Evolutionary conservation across 2,329 filamentous ascomycete genomes (phyloP).

Genomic region (Penicillium occitanis): DNA sequence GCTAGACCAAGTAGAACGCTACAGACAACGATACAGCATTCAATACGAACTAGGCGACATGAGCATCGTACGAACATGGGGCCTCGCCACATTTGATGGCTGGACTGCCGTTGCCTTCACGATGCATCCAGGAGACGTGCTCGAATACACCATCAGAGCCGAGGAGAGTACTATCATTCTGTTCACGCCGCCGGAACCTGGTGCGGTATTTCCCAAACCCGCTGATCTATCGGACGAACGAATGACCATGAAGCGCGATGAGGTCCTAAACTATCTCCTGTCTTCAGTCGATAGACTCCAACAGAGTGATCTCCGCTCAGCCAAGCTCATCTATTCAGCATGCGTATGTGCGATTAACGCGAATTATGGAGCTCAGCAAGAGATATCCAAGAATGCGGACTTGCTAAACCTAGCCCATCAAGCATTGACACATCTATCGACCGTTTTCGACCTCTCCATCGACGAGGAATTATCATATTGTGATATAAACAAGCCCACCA

Average conservation of each 20-base stretch:
- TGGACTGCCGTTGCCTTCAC: constrained; percentile 52
- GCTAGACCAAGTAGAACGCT: constrained; percentile 33
- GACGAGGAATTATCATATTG: constrained; percentile 36
- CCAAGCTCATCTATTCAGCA: constrained; percentile 38
- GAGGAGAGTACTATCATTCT: constrained; percentile 46
- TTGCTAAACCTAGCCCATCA: constrained; percentile 29
- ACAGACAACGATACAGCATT: constrained; percentile 49
- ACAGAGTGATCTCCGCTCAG: constrained; percentile 26
- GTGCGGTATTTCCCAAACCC: constrained; percentile 20
- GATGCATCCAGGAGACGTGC: constrained; percentile 57
- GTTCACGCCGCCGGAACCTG: constrained; percentile 31
- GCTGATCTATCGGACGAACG: constrained; percentile 24
- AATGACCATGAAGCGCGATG: constrained; percentile 26
- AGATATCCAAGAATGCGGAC: neutral
- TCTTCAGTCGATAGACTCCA: constrained; percentile 23
- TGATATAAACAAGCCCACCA: neutral
- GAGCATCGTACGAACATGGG: constrained; percentile 54
- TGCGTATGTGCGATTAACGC: constrained; percentile 38
- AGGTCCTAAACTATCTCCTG: constrained; percentile 33
- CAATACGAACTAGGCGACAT: constrained; percentile 52
- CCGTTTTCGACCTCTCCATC: constrained; percentile 22
- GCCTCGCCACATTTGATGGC: constrained; percentile 51
- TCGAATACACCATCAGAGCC: constrained; percentile 55
- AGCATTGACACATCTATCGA: constrained; percentile 28
- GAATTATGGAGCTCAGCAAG: constrained; percentile 23